Evolutionary conservation across 2,329 filamentous ascomycete genomes (phyloP).

Genomic region (Pseudogymnoascus sp.): DNA sequence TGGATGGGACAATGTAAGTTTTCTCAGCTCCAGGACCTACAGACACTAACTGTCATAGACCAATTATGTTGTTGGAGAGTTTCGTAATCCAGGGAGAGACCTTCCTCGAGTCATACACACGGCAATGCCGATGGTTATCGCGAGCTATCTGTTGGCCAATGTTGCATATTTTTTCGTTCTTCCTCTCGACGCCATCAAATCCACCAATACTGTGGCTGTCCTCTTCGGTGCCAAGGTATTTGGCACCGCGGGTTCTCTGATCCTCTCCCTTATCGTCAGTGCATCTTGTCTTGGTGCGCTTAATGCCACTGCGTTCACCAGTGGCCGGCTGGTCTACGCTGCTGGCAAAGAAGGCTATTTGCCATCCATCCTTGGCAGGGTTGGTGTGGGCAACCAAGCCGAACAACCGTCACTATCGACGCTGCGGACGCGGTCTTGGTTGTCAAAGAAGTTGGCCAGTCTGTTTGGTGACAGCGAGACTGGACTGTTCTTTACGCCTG

Average conservation of each 20-base stretch:
- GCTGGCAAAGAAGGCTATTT: slow-evolving; percentile 95
- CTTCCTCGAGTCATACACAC: slow-evolving; percentile 93
- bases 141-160: slow-evolving; percentile 85
- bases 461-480: slow-evolving; percentile 68
- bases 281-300: slow-evolving; percentile 91
- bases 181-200: slow-evolving; percentile 70
- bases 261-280: slow-evolving; percentile 82
- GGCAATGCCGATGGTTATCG: slow-evolving; percentile 87
- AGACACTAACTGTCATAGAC: slow-evolving; percentile 51
- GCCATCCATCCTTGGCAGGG: slow-evolving; percentile 71
- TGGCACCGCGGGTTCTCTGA: slow-evolving; percentile 69
- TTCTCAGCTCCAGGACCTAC: not conserved
- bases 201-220: slow-evolving; percentile 90
- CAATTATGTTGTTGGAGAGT: slow-evolving; percentile 96
- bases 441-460: slow-evolving; percentile 51
- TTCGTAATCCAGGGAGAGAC: slow-evolving; percentile 83
- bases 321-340: slow-evolving; percentile 83
- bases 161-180: slow-evolving; percentile 91
- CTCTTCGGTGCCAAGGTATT: slow-evolving; percentile 88
- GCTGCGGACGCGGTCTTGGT: slow-evolving; percentile 46
- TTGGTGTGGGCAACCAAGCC: slow-evolving; percentile 57
- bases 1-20: slow-evolving; percentile 91
- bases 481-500: slow-evolving; percentile 86
- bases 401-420: slow-evolving; percentile 34
- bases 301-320: slow-evolving; percentile 91